Evolutionary conservation across 306 rosid genomes (phyloP).

Genomic region (Cucurbita ficifolia): DNA sequence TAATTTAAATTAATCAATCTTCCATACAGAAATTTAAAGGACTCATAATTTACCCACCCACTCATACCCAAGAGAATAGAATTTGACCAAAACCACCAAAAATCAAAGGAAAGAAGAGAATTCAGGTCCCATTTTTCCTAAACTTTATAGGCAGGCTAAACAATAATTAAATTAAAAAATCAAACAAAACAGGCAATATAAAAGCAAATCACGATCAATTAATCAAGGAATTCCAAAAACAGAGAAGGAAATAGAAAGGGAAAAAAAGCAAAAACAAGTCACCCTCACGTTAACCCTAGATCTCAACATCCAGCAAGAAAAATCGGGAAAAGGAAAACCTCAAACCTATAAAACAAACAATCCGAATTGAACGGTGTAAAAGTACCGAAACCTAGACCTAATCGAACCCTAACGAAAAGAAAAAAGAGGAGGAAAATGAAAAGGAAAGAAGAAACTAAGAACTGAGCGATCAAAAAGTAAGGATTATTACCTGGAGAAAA

Average conservation of each 20-base stretch:
- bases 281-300: constrained; percentile 6
- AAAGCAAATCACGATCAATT: not conserved
- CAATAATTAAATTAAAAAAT: not conserved
- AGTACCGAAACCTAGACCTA: not conserved
- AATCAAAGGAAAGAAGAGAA: not conserved
- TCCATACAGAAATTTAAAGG: no score
- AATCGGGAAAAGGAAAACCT: not conserved
- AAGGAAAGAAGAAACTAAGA: not conserved
- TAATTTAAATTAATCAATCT: not conserved
- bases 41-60: not conserved
- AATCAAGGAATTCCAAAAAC: not conserved
- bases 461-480: not conserved
- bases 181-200: not conserved
- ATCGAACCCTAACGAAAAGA: not conserved
- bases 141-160: not conserved
- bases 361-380: not conserved
- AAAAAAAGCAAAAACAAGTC: constrained; percentile 1
- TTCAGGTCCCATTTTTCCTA: no score
- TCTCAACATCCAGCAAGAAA: not conserved
- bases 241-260: not conserved
- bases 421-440: not conserved
- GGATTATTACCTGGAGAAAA: not conserved
- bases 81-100: not conserved
- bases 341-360: not conserved
- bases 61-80: not conserved